These are phyloP conservation scores for Lipomyces kockii DNA, from an alignment of 805 yeast species.

Conservation along the genomic window DNA sequence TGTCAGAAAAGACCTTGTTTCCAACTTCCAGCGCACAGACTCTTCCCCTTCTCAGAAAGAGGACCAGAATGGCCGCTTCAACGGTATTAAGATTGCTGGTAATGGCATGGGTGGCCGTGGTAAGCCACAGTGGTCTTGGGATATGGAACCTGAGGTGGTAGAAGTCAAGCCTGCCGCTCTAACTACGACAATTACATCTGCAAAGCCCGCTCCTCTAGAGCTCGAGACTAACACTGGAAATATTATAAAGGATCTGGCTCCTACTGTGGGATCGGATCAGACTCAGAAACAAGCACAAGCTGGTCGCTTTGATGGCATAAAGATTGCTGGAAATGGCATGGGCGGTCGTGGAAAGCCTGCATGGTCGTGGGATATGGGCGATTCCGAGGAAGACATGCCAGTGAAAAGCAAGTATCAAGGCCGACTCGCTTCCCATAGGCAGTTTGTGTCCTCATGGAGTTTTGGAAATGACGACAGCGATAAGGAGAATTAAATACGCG, in stretches of 20 bases:
- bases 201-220: conserved; percentile 8
- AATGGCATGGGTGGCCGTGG: conserved; percentile 36
- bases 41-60: conserved; percentile 2
- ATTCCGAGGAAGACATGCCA: not conserved
- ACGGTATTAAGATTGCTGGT: conserved; percentile 30
- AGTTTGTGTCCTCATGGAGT: conserved; percentile 32
- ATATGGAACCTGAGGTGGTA: not conserved
- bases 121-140: conserved; percentile 25
- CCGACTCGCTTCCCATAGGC: conserved; percentile 23
- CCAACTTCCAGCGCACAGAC: not conserved
- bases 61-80: conserved; percentile 16
- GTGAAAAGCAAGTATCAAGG: conserved; percentile 16
- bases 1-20: not conserved
- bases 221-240: conserved; percentile 8
- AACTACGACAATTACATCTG: not conserved
- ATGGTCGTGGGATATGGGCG: conserved; percentile 14
- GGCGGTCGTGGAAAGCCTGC: conserved; percentile 30
- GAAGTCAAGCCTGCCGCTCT: not conserved
- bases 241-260: not conserved
- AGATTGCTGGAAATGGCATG: conserved; percentile 35
- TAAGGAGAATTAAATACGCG: conserved; percentile 24
- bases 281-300: not conserved
- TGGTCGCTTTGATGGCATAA: conserved; percentile 26
- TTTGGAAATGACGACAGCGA: conserved; percentile 28
- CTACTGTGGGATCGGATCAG: not conserved